Base-by-base conservation (phyloP, 1,284 basidiomycete species). In the Trichosporon coremiiforme region DNA sequence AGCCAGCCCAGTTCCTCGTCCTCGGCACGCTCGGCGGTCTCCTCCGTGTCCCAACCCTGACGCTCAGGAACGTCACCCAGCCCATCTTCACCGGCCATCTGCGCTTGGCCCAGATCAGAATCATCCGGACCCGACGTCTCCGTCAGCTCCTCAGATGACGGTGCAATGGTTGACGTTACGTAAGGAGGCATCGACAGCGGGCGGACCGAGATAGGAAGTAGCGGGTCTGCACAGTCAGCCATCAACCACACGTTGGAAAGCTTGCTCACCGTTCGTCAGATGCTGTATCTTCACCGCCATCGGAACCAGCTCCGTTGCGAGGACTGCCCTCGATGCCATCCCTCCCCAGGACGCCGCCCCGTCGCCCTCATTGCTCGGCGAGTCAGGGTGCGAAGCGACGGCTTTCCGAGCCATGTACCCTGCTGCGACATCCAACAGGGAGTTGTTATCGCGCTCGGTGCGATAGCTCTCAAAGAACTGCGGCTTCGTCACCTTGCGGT, bases 401-500 rank as follows among this genome's bases (percentile, higher is more conserved):
- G 74, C 79, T 64, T 77, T 77, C 60, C 74, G 78, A n/a, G 76
- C 77, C 33, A 81, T 55, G 60, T 80, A 78, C 13, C 68, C 75
- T 0, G 76, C 70, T 4, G 80, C 78, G n/a, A 77, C 78, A 65
- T 81, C 80, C 29, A 86, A 68, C 8, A 75, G 70, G 0, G 74
- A 76, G 29, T 75, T 64, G 68, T 83, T 83, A 10, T 79, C 78
- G 12, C 81, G 70, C 47, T 81, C 75, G n/a, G 74, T 72, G 17
- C 80, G 79, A 31, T 78, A 78, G 1, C 78, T 73, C 31, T 85
- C 84, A 81, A 86, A 87, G 76, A 85, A 84, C 41, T 85, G 83
- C 2, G 85, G 84, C 70, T 87, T 87, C 67, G 83, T 79, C 20
- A 94, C 85, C 77, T 91, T 93, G 80, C 98, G 95, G 1, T 87